A percentile compares a stretch with the other conserved stretches of the same genome.
Conservation (phyloP, 208 protist genomes). For the Angomonas deanei region DNA sequence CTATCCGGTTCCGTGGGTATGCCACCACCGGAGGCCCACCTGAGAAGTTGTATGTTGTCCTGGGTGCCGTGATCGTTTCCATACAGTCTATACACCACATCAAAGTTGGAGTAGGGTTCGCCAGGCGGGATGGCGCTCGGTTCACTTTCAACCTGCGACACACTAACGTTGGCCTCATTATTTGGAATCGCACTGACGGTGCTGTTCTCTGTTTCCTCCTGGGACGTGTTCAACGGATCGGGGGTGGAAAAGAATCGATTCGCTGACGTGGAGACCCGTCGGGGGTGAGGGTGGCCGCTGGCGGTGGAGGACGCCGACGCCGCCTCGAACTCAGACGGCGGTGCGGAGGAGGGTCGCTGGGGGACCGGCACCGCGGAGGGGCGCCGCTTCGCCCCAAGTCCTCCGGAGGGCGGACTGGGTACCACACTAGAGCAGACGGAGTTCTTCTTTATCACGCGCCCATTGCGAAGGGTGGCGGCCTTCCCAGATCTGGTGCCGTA, state of each 20-base stretch:
- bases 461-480: background rate
- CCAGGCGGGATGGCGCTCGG: too few species aligned
- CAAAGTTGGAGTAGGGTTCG: too few species aligned
- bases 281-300: background rate
- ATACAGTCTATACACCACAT: background rate
- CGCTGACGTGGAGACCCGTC: background rate
- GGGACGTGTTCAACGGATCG: too few species aligned
- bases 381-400: background rate
- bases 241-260: background rate
- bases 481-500: background rate
- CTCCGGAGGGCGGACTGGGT: background rate
- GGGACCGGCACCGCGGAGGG: background rate
- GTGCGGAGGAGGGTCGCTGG: background rate
- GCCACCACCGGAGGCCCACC: background rate
- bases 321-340: background rate
- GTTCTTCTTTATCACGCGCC: background rate
- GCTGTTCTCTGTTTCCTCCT: background rate
- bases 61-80: background rate
- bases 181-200: too few species aligned
- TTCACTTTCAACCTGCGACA: too few species aligned
- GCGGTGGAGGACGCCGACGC: background rate
- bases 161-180: too few species aligned
- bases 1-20: background rate
- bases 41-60: background rate
- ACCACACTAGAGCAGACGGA: background rate